These are phyloP conservation scores for Jaapia argillacea DNA, from an alignment of 768 basidiomycete species.

Conservation along the genomic window DNA sequence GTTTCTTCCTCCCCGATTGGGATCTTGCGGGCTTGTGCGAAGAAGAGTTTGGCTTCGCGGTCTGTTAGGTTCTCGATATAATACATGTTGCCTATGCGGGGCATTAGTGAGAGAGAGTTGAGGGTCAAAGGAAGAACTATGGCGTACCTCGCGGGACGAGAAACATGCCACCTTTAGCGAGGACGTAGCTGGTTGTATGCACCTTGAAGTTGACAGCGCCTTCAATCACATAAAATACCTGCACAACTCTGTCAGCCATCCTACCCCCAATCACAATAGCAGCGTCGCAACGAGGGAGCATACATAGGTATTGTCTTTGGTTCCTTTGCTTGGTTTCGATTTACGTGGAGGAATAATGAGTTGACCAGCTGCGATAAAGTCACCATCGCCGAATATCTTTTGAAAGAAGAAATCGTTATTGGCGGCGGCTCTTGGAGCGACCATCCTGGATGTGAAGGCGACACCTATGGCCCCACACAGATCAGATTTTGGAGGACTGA, in stretches of 20 bases:
- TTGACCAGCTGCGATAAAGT: conserved; percentile 87
- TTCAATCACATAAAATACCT: conserved; percentile 77
- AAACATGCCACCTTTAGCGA: conserved; percentile 80
- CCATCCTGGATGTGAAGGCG: conserved; percentile 64
- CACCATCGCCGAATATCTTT: conserved; percentile 85
- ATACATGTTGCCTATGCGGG: conserved; percentile 70
- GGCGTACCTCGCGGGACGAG: conserved; percentile 78
- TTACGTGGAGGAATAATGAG: conserved; percentile 69
- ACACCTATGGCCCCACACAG: conserved; percentile 64
- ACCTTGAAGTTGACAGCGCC: conserved; percentile 85
- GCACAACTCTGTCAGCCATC: conserved; percentile 16
- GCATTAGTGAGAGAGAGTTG: not conserved
- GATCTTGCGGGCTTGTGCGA: conserved; percentile 73
- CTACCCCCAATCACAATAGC: not conserved
- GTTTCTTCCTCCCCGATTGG: conserved; percentile 19
- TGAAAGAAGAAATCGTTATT: conserved; percentile 76
- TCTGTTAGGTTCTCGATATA: conserved; percentile 81
- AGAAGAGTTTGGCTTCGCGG: conserved; percentile 78
- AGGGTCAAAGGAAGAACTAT: not conserved
- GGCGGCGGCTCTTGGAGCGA: conserved; percentile 47
- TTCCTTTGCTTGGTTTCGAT: conserved; percentile 79
- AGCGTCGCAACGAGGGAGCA: conserved; percentile 18
- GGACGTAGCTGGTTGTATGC: conserved; percentile 66
- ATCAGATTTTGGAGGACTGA: not conserved
- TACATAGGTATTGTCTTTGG: conserved; percentile 92